Conservation (phyloP, 1,284 basidiomycete species). For the Flammula alnicola region DNA sequence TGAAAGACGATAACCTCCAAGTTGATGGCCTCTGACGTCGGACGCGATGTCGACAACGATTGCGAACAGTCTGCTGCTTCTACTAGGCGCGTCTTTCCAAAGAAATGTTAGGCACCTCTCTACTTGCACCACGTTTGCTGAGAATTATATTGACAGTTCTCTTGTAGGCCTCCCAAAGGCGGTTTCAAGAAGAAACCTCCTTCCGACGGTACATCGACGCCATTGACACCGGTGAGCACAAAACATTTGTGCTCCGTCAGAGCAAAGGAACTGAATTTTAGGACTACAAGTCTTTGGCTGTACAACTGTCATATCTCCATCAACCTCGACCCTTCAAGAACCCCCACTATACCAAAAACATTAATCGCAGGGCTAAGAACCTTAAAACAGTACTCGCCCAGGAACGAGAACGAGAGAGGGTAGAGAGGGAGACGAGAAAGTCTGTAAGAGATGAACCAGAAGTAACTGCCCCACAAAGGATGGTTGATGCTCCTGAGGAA, state of each 20-base stretch:
- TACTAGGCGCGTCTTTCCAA: neutral
- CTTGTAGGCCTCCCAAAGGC: conserved; percentile 49
- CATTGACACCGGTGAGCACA: conserved; percentile 45
- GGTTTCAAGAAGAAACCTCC: conserved; percentile 41
- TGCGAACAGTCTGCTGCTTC: no score
- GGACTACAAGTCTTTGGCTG: conserved; percentile 62
- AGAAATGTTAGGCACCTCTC: neutral
- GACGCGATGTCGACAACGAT: no score
- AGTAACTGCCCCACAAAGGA: conserved; percentile 43
- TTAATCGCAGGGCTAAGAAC: conserved; percentile 73
- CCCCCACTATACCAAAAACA: conserved; percentile 66
- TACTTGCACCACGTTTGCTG: neutral
- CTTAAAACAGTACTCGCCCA: conserved; percentile 75
- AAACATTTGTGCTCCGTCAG: no score
- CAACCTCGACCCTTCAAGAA: conserved; percentile 78
- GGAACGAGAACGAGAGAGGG: conserved; percentile 72
- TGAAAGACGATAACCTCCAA: no score
- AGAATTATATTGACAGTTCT: neutral
- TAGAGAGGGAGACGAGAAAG: conserved; percentile 63
- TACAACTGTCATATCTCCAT: conserved; percentile 73
- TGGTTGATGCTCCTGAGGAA: conserved; percentile 62
- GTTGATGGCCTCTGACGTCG: no score
- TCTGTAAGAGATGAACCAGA: conserved; percentile 45
- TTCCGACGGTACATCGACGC: conserved; percentile 47
- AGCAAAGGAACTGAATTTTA: no score